Conservation (phyloP, 352 stramenopile species). For the Pythium aquatile region DNA sequence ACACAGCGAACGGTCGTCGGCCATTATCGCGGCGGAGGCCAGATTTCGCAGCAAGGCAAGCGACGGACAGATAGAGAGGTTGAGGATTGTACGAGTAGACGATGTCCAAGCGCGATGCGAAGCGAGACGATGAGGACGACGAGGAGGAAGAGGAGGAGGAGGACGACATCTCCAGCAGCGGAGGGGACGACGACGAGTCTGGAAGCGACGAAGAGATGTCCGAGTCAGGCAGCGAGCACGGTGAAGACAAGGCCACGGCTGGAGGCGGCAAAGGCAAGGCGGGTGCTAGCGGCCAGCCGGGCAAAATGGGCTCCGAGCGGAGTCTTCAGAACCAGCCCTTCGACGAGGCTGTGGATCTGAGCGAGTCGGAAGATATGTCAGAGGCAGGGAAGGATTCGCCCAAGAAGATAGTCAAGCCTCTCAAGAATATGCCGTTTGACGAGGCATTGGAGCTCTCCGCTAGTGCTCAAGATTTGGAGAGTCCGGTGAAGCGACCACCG, state of each 20-base stretch:
- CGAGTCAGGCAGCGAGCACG: slow-evolving; percentile 52
- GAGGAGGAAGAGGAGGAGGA: slow-evolving; percentile 40
- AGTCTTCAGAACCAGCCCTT: slow-evolving; percentile 79
- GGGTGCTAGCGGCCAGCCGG: slow-evolving; percentile 6
- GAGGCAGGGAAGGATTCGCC: slow-evolving; percentile 49
- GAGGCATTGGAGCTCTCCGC: slow-evolving; percentile 81
- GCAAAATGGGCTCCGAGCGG: slow-evolving; percentile 44
- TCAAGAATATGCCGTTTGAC: slow-evolving; percentile 83
- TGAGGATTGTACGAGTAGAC: neutral
- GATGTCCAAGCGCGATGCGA: slow-evolving; percentile 67
- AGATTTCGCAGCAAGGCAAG: neutral
- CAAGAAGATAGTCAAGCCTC: slow-evolving; percentile 47
- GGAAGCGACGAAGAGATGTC: slow-evolving; percentile 70
- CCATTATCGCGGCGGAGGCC: neutral
- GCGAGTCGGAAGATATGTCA: slow-evolving; percentile 63
- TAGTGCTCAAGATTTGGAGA: slow-evolving; percentile 76
- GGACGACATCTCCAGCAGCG: slow-evolving; percentile 28
- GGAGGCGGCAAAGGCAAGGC: neutral
- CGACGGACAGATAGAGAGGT: neutral
- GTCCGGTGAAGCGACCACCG: slow-evolving; percentile 38
- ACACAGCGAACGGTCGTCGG: slow-evolving; percentile 22
- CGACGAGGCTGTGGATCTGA: slow-evolving; percentile 86
- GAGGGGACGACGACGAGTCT: slow-evolving; percentile 52
- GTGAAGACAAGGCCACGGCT: slow-evolving; percentile 34
- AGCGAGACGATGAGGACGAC: slow-evolving; percentile 33